A percentile compares a stretch with the other conserved stretches of the same genome.
These are phyloP conservation scores for Pisolithus orientalis DNA, from an alignment of 768 basidiomycete genomes.

Conservation along the genomic window DNA sequence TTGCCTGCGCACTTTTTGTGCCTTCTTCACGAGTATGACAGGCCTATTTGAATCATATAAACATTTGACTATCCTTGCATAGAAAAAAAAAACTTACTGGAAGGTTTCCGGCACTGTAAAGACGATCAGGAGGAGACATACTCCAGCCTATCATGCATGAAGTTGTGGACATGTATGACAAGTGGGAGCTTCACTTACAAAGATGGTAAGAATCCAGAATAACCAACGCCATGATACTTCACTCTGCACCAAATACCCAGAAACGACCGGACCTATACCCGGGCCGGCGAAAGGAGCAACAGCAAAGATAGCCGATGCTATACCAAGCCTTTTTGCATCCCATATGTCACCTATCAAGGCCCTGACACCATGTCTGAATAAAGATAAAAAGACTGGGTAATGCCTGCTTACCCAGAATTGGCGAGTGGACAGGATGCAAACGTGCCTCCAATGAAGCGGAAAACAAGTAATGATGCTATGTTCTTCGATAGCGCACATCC, in stretches of 20 bases:
- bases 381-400: not conserved
- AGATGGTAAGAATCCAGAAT: constrained; percentile 57
- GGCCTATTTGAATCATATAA: constrained; percentile 37
- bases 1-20: constrained; percentile 42
- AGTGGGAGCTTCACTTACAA: constrained; percentile 31
- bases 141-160: constrained; percentile 33
- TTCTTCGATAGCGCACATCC: constrained; percentile 58
- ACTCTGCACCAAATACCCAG: constrained; percentile 35
- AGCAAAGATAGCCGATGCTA: constrained; percentile 62
- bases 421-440: constrained; percentile 67
- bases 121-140: constrained; percentile 42
- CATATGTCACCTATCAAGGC: constrained; percentile 57
- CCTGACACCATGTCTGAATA: constrained; percentile 18
- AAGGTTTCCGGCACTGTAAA: constrained; percentile 68
- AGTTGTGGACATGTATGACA: not conserved
- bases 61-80: constrained; percentile 56
- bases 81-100: constrained; percentile 31
- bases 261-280: constrained; percentile 49
- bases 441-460: constrained; percentile 64
- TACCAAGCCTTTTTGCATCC: constrained; percentile 55
- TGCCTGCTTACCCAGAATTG: constrained; percentile 50
- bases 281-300: constrained; percentile 67
- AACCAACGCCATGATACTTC: constrained; percentile 57
- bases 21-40: constrained; percentile 47
- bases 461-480: constrained; percentile 55